Evolutionary conservation across 2,329 filamentous ascomycete species (phyloP).

Genomic region (Paecilomyces dactylethromorphus): DNA sequence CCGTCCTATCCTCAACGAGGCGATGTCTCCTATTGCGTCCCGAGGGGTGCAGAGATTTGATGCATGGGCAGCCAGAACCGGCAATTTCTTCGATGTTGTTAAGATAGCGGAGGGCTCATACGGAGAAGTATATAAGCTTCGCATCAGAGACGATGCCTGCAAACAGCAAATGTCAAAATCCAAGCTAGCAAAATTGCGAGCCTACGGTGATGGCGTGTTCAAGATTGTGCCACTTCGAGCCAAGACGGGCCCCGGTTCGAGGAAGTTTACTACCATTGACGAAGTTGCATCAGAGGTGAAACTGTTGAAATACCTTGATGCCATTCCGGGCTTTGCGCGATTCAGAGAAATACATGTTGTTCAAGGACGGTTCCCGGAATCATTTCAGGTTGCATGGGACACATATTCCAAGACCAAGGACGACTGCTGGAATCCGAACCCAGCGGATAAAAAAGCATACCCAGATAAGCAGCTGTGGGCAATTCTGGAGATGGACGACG

Average conservation of each 20-base stretch:
- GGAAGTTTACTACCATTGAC: constrained; percentile 38
- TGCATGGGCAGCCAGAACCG: constrained; percentile 32
- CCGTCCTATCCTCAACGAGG: constrained; percentile 29
- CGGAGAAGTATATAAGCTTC: constrained; percentile 57
- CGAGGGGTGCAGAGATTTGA: constrained; percentile 32
- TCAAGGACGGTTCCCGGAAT: constrained; percentile 47
- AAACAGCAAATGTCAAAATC: constrained; percentile 29
- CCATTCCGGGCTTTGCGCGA: constrained; percentile 57
- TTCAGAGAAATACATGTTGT: constrained; percentile 55
- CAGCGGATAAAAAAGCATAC: constrained; percentile 47
- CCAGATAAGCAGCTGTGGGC: constrained; percentile 55
- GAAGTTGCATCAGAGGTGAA: constrained; percentile 45
- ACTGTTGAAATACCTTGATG: constrained; percentile 52
- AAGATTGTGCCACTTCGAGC: constrained; percentile 44
- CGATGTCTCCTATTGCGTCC: constrained; percentile 26
- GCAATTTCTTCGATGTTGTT: constrained; percentile 38
- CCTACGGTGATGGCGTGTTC: constrained; percentile 39
- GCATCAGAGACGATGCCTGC: constrained; percentile 31
- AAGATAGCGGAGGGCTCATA: constrained; percentile 63
- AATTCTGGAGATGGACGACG: constrained; percentile 61
- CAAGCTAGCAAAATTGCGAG: constrained; percentile 30
- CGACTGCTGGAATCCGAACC: constrained; percentile 51
- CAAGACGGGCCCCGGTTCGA: constrained; percentile 32
- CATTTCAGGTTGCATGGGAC: constrained; percentile 44
- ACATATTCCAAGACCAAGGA: constrained; percentile 34